Base-by-base conservation (phyloP, 2,329 filamentous ascomycete species). In the Penicillium verrucosum region DNA sequence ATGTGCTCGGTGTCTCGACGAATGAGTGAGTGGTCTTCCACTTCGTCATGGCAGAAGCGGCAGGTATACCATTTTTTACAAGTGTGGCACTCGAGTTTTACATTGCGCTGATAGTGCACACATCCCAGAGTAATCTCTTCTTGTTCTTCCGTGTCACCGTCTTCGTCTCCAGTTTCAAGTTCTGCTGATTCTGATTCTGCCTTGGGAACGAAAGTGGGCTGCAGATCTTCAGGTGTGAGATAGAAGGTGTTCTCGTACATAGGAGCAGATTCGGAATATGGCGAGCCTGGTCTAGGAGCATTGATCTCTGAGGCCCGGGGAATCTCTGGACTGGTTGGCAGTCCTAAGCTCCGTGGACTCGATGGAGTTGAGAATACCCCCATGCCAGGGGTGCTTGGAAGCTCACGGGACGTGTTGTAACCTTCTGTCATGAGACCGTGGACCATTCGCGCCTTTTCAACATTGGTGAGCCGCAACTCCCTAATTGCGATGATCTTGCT, bases 11-110 rank as follows among this genome's bases (percentile, higher is more conserved):
- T 99, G 65, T 90, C 89, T 65, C 86, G 87, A 50, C 94, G 85
- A 65, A 92, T 85, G 55, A 99, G 79, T 58, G 79, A 81, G 72
- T 96, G 91, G 64, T 90, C 86, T 68, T 97, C 90, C 9, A 79
- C 83, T 47, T 86, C 84, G 71, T 99, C 92, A 70, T 99, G 94
- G 70, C 94, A 99, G 70, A 97, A 88, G 18, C 94, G 88, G 72
- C 94, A 99, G 0, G 93, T 90, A 69, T 97, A 95, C 94, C 94
- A 99, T 67, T 84, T 87, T 65, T 88, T 85, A 76, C 94, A 99
- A 27, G 89, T 88, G 63, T 85, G 90, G 73, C 94, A 99, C 76
- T 99, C 92, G 34, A 97, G 79, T 74, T 97, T 97, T 65, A 99
- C 91, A 66, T 97, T 97, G 61, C 94, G 86, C 69, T 90, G 90